Evolutionary conservation across 352 stramenopile genomes (phyloP).

Genomic region (Pythium pyrilobum): DNA sequence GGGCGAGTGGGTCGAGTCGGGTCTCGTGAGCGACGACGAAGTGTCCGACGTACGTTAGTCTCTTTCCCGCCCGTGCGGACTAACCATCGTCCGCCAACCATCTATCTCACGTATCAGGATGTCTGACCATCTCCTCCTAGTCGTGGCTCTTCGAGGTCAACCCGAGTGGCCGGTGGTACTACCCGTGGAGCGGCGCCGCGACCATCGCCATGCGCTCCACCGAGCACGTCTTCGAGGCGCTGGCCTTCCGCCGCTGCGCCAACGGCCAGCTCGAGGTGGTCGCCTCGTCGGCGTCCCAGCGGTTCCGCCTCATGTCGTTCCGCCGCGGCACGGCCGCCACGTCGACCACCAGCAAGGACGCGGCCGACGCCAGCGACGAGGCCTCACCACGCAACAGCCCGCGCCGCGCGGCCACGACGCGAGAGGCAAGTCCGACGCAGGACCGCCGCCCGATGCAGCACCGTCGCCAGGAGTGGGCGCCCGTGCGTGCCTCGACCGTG

Average conservation of each 20-base stretch:
- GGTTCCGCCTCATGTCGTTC: constrained; percentile 2
- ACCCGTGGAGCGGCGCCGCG: constrained; percentile 3
- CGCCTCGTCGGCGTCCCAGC: neutral
- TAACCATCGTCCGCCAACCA: no score
- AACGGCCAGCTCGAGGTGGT: neutral
- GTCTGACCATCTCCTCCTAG: no score
- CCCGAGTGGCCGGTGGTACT: constrained; percentile 5
- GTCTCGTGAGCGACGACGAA: neutral
- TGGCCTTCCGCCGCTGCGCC: neutral
- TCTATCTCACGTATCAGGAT: no score
- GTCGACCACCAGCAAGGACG: neutral
- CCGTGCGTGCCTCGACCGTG: no score
- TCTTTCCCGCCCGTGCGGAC: no score
- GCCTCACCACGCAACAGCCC: neutral
- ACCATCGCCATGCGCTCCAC: constrained; percentile 2
- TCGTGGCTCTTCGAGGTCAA: constrained; percentile 8
- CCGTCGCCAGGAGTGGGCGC: no score
- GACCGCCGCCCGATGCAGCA: neutral
- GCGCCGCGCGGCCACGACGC: neutral
- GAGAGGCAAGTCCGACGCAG: no score
- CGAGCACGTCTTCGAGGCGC: constrained; percentile 1
- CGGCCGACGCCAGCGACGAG: neutral
- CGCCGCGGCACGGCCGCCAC: neutral
- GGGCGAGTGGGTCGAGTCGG: constrained; percentile 3
- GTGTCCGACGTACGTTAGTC: neutral